Evolutionary conservation across 2,329 filamentous ascomycete genomes (phyloP).

Genomic region (Piedraia hortae): DNA sequence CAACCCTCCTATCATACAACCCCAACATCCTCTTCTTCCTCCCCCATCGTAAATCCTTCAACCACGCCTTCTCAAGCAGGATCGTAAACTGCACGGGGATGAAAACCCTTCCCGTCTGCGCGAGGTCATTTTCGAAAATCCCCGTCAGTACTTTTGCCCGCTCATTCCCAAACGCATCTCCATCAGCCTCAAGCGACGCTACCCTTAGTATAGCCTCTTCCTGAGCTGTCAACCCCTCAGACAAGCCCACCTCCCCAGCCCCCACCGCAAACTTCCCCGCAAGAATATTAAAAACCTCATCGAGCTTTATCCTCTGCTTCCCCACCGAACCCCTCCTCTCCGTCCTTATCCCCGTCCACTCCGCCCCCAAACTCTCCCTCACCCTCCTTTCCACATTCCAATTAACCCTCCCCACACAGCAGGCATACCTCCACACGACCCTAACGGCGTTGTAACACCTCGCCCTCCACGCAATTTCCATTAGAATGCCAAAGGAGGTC

Average conservation of each 20-base stretch:
- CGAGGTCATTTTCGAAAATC: background rate
- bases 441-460: slow-evolving; percentile 9
- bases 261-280: slow-evolving; percentile 8
- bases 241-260: slow-evolving; percentile 1
- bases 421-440: slow-evolving; percentile 12
- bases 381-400: slow-evolving; percentile 3
- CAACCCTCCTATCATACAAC: no score
- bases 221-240: background rate
- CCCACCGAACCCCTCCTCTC: background rate
- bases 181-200: background rate
- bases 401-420: slow-evolving; percentile 6
- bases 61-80: no score
- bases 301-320: background rate
- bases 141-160: background rate
- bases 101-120: background rate
- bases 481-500: slow-evolving; percentile 5
- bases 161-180: background rate
- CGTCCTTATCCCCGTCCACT: background rate
- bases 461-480: slow-evolving; percentile 6
- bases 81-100: no score
- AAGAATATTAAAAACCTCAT: slow-evolving; percentile 4
- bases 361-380: slow-evolving; percentile 2
- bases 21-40: no score
- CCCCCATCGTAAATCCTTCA: no score
- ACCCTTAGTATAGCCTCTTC: background rate